Evolutionary conservation across 345 rosid species (phyloP), one percentile per base, ranked within the genome.

Genomic region (Lepidium sativum): DNA sequence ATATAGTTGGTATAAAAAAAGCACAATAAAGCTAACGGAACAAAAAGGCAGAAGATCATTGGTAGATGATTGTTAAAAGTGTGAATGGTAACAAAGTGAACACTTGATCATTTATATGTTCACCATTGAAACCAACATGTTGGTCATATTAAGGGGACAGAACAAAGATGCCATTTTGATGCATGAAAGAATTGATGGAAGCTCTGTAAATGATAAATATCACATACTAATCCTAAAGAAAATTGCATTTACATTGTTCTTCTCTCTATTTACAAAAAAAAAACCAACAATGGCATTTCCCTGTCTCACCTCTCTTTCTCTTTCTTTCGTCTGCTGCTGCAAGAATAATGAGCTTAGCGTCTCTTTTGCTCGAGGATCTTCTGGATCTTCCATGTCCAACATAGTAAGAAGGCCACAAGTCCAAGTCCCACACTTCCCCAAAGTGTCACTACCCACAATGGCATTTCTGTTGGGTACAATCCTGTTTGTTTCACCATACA

Each of bases 391-490:
- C 88, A 84, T 18, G 91, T 84, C 99, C 99, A 94, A 43, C 76
- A 38, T 15, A 80, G 71, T 78, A 94, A 52, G 77, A 83, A 86
- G 40, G 70, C 69, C 13, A 85, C 38, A 5, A 90, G 87, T 21
- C 71, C 78, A 44, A 73, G 67, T 53, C 96, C 99, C 62, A 81
- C 75, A 13, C 78, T 76, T 33, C 79, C 70, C 99, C 97, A 94
- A 58, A 88, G 83, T 27, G 76, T 69, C 38, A 78, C 77, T 85
- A 90, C 74, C 96, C 84, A 80, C 18, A 54, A n/a, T 3, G 97
- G 97, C 99, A 94, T 94, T 20, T 82, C 69, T 6, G 82, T 81
- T 35, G 99, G 97, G 74, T 88, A 94, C 48, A 94, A 74, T 40
- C 99, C 99, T 94, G 73, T 63, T 21, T 29, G 17, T 25, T 12